These are phyloP conservation scores for Mycena rosella DNA, from an alignment of 768 basidiomycete species.

Conservation along the genomic window DNA sequence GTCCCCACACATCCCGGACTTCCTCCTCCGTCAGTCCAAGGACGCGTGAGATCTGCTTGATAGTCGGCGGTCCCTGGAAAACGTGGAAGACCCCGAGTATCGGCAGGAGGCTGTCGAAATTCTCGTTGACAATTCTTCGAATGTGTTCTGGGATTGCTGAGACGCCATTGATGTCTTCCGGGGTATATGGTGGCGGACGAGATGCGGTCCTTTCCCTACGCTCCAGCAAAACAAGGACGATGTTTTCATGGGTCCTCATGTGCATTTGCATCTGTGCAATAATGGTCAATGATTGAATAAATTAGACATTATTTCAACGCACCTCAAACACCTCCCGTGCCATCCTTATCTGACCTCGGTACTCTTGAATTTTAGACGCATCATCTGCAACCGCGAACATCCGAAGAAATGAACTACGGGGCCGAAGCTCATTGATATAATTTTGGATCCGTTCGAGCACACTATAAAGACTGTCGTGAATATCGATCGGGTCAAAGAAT, in stretches of 20 bases:
- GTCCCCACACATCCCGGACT: constrained; percentile 5
- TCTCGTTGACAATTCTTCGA: neutral
- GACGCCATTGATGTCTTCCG: neutral
- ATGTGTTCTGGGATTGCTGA: constrained; percentile 6
- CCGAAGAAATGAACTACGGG: neutral
- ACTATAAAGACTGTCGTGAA: neutral
- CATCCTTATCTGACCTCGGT: neutral
- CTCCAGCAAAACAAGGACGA: neutral
- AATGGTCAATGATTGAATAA: neutral
- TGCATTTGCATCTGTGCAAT: constrained; percentile 5
- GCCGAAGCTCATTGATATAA: neutral
- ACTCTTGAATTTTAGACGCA: constrained; percentile 10
- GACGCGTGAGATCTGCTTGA: neutral
- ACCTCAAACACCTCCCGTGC: constrained; percentile 5
- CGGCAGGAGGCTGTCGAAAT: constrained; percentile 10
- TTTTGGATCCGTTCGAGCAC: constrained; percentile 2
- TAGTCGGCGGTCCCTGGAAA: constrained; percentile 4
- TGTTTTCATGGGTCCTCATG: constrained; percentile 9
- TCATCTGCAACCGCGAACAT: constrained; percentile 6
- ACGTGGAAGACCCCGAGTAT: constrained; percentile 18
- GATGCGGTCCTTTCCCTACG: neutral
- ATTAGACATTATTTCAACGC: neutral
- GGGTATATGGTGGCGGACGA: constrained; percentile 8
- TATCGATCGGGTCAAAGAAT: neutral
- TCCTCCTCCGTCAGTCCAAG: constrained; percentile 4